A percentile compares a stretch with the other conserved stretches of the same genome.
Evolutionary conservation across 2,329 filamentous ascomycete genomes (phyloP).

Genomic region (Diaporthe vaccinii): DNA sequence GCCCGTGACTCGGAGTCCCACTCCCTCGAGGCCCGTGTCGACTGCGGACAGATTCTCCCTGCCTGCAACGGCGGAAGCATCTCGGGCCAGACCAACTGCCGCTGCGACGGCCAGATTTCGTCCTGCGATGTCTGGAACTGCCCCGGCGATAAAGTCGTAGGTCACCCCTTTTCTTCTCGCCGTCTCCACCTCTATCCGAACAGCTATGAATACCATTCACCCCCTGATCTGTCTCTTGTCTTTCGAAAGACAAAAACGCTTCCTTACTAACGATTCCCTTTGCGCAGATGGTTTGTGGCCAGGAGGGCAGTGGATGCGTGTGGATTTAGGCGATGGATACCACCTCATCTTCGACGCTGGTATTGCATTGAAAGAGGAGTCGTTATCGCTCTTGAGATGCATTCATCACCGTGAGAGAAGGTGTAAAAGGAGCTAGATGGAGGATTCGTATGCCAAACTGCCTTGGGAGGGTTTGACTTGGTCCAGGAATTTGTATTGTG

Average conservation of each 20-base stretch:
- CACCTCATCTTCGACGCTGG: not conserved
- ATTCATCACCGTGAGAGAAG: not conserved
- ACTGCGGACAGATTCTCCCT: slow-evolving; percentile 42
- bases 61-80: slow-evolving; percentile 44
- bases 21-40: slow-evolving; percentile 10
- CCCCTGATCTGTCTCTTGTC: not conserved
- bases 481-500: not conserved
- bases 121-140: slow-evolving; percentile 16
- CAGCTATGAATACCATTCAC: fast-evolving
- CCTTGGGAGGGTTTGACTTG: not conserved
- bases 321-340: not conserved
- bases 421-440: not conserved
- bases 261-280: not conserved
- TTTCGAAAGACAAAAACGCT: not conserved
- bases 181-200: not conserved
- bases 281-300: slow-evolving; percentile 15
- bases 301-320: not conserved
- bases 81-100: slow-evolving; percentile 45
- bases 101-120: slow-evolving; percentile 43
- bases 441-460: not conserved
- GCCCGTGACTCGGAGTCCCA: not conserved
- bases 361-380: not conserved
- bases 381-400: not conserved
- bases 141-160: not conserved
- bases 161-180: not conserved